A percentile compares a stretch with the other conserved stretches of the same genome.
These are phyloP conservation scores for Rhododendron ferrugineum DNA, from an alignment of 148 eudicot species.

Conservation along the genomic window DNA sequence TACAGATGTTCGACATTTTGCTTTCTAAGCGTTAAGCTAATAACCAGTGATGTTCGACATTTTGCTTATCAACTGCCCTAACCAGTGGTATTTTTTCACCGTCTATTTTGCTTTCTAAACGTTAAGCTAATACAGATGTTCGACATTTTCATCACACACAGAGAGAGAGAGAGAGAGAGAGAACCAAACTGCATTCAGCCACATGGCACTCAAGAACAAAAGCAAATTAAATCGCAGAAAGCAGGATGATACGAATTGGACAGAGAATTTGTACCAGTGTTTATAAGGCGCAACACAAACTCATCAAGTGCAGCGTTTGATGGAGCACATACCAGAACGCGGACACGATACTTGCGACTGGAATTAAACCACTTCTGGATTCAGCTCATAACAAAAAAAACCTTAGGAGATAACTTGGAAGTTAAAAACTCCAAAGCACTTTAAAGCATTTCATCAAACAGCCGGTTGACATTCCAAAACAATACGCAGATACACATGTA, in stretches of 20 bases:
- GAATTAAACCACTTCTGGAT: constrained; percentile 87
- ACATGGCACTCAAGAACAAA: not conserved
- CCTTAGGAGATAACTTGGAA: not conserved
- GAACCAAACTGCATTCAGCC: not conserved
- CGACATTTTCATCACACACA: no score
- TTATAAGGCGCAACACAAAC: constrained; percentile 75
- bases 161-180: not conserved
- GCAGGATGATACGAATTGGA: not conserved
- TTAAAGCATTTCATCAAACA: not conserved
- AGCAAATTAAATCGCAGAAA: not conserved
- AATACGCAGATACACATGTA: no score
- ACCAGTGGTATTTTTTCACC: not conserved
- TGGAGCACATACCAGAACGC: constrained; percentile 95
- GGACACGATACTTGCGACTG: constrained; percentile 85
- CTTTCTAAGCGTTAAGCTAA: no score
- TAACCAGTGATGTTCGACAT: no score
- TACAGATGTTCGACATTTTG: no score
- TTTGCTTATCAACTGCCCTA: no score
- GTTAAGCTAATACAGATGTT: not conserved
- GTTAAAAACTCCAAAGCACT: not conserved
- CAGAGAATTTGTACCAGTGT: constrained; percentile 46
- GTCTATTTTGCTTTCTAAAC: not conserved
- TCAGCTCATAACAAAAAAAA: constrained; percentile 17
- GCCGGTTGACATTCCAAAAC: not conserved
- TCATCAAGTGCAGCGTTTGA: constrained; percentile 98